A percentile compares a stretch with the other conserved stretches of the same genome.
phyloP scores from a whole-genome alignment of 768 basidiomycete genomes.

The Ramaria rubella region DNA sequence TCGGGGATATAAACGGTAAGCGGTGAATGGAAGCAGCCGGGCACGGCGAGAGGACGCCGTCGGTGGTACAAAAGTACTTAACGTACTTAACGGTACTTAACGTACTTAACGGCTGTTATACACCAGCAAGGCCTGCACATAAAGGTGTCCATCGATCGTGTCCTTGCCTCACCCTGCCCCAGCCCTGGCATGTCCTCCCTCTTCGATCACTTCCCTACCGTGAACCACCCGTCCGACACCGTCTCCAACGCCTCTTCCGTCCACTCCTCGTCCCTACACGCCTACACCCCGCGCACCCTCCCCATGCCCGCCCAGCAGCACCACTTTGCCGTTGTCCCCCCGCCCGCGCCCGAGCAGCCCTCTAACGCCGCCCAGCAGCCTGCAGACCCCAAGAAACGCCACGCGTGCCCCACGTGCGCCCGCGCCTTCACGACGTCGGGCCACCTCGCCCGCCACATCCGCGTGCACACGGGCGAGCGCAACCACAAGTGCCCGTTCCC shows the following conservation, averaged over 20 bases:
- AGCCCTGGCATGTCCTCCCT: too few relatives aligned
- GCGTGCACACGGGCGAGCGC: constrained; percentile 86
- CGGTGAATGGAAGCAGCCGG: too few relatives aligned
- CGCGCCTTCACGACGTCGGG: constrained; percentile 84
- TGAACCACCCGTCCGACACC: not conserved
- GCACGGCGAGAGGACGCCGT: too few relatives aligned
- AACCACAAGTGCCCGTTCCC: constrained; percentile 93
- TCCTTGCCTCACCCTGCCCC: not conserved
- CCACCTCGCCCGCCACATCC: constrained; percentile 80
- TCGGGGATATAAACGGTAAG: too few relatives aligned
- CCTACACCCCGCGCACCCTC: not conserved
- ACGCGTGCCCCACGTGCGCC: constrained; percentile 67
- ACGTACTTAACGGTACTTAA: too few relatives aligned
- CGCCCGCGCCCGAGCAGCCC: not conserved
- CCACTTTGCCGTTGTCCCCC: not conserved
- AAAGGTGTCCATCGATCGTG: too few relatives aligned
- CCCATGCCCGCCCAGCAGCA: not conserved
- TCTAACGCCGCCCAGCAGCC: not conserved
- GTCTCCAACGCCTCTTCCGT: not conserved
- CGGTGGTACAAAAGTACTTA: too few relatives aligned
- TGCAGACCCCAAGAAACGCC: constrained; percentile 16
- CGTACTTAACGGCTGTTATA: too few relatives aligned
- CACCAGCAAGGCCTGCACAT: too few relatives aligned
- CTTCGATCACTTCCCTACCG: not conserved
- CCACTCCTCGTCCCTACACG: not conserved